Evolutionary conservation across 2,329 filamentous ascomycete species (phyloP).

Genomic region (Diaporthe sp.): DNA sequence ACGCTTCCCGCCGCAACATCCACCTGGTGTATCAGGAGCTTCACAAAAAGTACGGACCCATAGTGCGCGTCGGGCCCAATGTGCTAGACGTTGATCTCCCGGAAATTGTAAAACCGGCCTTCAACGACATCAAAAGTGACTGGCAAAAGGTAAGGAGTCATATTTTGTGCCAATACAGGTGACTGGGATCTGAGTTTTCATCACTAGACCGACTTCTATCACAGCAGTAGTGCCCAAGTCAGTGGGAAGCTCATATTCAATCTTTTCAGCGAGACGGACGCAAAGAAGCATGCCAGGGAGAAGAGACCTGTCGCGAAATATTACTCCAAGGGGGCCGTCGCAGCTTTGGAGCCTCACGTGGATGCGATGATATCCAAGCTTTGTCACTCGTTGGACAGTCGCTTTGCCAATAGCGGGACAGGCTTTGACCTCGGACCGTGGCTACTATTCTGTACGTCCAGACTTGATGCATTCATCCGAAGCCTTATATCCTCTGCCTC

Average conservation of each 20-base stretch:
- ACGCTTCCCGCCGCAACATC: slow-evolving; percentile 6
- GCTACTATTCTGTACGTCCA: slow-evolving; percentile 7
- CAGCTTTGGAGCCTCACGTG: slow-evolving; percentile 50
- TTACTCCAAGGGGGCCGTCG: slow-evolving; percentile 49
- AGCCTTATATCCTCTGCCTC: too few species aligned
- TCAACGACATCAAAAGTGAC: slow-evolving; percentile 21
- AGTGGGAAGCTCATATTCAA: slow-evolving; percentile 54
- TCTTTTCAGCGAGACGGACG: slow-evolving; percentile 54
- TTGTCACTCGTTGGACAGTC: slow-evolving; percentile 46
- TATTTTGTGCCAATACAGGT: background rate
- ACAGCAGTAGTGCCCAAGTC: slow-evolving; percentile 51
- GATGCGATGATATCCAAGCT: slow-evolving; percentile 50
- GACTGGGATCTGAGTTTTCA: background rate
- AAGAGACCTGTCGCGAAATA: slow-evolving; percentile 55
- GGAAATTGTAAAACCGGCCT: slow-evolving; percentile 20
- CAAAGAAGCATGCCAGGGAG: slow-evolving; percentile 49
- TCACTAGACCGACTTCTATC: slow-evolving; percentile 54
- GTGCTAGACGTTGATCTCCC: slow-evolving; percentile 29
- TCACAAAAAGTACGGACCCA: slow-evolving; percentile 11
- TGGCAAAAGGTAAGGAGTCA: slow-evolving; percentile 25
- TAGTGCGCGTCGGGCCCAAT: slow-evolving; percentile 27
- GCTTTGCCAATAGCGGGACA: slow-evolving; percentile 46
- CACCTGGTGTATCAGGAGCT: slow-evolving; percentile 33
- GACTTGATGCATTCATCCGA: rapidly evolving
- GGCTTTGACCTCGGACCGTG: slow-evolving; percentile 32